Conservation (phyloP, 1,139 yeast genomes). For the Debaryomycetaceae sp. region DNA sequence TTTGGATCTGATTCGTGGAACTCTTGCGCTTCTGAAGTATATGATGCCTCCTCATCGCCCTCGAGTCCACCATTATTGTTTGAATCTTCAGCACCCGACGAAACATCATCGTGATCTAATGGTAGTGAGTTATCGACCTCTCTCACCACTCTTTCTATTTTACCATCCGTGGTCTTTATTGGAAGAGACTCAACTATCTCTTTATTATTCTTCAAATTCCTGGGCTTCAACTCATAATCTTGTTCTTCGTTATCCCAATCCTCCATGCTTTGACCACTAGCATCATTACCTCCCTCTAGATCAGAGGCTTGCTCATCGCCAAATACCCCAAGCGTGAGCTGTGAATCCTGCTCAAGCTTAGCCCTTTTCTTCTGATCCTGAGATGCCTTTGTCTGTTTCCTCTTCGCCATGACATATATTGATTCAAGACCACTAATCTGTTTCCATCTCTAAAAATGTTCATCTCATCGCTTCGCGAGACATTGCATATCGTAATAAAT, state of each 20-base stretch:
- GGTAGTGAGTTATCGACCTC: constrained; percentile 24
- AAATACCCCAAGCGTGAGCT: constrained; percentile 46
- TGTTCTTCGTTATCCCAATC: constrained; percentile 64
- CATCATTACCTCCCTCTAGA: constrained; percentile 13
- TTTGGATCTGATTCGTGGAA: constrained; percentile 44
- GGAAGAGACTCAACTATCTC: constrained; percentile 73
- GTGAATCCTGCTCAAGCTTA: constrained; percentile 45
- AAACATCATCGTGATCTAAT: constrained; percentile 16
- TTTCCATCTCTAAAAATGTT: neutral
- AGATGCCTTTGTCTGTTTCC: constrained; percentile 36
- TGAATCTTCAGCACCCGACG: constrained; percentile 20
- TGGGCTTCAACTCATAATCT: constrained; percentile 63
- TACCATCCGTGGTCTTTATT: constrained; percentile 69
- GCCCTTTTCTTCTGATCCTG: constrained; percentile 49
- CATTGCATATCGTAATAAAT: neutral
- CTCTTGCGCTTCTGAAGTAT: constrained; percentile 31
- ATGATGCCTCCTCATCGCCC: constrained; percentile 34
- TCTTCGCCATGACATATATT: constrained; percentile 39
- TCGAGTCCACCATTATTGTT: constrained; percentile 18
- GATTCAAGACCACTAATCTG: neutral
- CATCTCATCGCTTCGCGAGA: neutral
- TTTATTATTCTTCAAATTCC: constrained; percentile 30
- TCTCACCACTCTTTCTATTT: constrained; percentile 57
- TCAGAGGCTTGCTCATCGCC: constrained; percentile 13
- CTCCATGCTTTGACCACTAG: constrained; percentile 5